Evolutionary conservation across 805 yeast species (phyloP), one percentile per base, ranked within the genome.

Genomic region (Suhomyces xylopsoci): DNA sequence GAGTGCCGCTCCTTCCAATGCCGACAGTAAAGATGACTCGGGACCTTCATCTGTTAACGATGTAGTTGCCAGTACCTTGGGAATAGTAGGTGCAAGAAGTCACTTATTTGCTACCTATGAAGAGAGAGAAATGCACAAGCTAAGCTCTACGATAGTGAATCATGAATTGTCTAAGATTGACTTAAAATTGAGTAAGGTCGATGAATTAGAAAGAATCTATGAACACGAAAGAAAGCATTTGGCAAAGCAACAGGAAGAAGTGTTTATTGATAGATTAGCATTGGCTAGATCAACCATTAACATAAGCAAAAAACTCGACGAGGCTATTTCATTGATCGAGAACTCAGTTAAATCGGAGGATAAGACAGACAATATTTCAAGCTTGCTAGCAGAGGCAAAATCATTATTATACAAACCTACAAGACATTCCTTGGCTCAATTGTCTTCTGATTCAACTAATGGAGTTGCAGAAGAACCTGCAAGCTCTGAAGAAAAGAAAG

Each of bases 21-120:
- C 25, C 28, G 43, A 26, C 32, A 34, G 51, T 3, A 51, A 52
- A 19, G 54, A 50, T 8, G 48, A 48, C 9, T 15, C 15, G 12
- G 38, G 36, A 20, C 22, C 17, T 7, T 38, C 32, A 5, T 12
- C 26, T 3, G 63, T 83, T 17, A 77, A 81, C 61, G 87, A 85
- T 51, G 88, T 88, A 2, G 82, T 88, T 0, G 73, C 82, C 6
- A 71, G 84, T n/a, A 85, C 94, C 0, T 73, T 92, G 52, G 92
- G 96, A 3, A 73, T 88, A 9, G 71, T 88, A 38, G 96, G 94
- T 3, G 85, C 90, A 1, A 80, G 94, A 55, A 79, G 94, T 24
- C 90, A 88, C 63, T 78, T 88, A 19, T 87, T 90, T 69, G 89
- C 93, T 5, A 82, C 84, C 4, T 84, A 82, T 63, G 96, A 89